phyloP scores from a whole-genome alignment of 140 eudicot species.

The Ambrosia hybrid region DNA sequence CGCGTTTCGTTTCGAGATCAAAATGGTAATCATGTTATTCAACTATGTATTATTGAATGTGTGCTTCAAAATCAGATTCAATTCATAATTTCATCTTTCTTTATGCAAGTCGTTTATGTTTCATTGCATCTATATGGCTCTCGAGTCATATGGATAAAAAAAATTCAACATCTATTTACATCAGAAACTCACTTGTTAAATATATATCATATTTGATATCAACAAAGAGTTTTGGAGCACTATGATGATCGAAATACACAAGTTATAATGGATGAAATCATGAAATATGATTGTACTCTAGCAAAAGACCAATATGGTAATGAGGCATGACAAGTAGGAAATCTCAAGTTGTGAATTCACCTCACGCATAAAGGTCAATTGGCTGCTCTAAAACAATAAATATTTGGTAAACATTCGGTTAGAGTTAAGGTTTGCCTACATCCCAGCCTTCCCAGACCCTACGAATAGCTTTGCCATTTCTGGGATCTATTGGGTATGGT shows the following conservation, averaged over 20 bases:
- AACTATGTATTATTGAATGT: slow-evolving; percentile 67
- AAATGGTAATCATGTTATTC: slow-evolving; percentile 67
- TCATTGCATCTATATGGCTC: slow-evolving; percentile 85
- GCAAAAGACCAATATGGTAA: slow-evolving; percentile 26
- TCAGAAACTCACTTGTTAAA: neutral
- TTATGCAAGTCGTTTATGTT: slow-evolving; percentile 71
- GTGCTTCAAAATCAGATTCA: slow-evolving; percentile 59
- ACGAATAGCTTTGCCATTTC: too few species aligned
- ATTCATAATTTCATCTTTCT: slow-evolving; percentile 59
- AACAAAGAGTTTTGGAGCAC: slow-evolving; percentile 78
- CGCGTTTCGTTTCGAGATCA: too few species aligned
- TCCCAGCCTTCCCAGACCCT: too few species aligned
- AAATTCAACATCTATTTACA: slow-evolving; percentile 16
- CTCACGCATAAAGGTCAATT: slow-evolving; percentile 74
- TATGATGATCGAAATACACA: slow-evolving; percentile 62
- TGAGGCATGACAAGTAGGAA: slow-evolving; percentile 62
- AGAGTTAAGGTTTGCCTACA: too few species aligned
- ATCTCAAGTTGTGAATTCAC: slow-evolving; percentile 48
- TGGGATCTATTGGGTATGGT: too few species aligned
- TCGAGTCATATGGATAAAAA: slow-evolving; percentile 69
- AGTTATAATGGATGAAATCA: slow-evolving; percentile 70
- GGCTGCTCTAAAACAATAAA: slow-evolving; percentile 62
- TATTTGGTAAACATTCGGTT: slow-evolving; percentile 58
- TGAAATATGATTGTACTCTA: slow-evolving; percentile 59
- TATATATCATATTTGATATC: slow-evolving; percentile 9